These are phyloP conservation scores for Marasmius sp. DNA, from an alignment of 1,284 basidiomycete species.

Conservation along the genomic window DNA sequence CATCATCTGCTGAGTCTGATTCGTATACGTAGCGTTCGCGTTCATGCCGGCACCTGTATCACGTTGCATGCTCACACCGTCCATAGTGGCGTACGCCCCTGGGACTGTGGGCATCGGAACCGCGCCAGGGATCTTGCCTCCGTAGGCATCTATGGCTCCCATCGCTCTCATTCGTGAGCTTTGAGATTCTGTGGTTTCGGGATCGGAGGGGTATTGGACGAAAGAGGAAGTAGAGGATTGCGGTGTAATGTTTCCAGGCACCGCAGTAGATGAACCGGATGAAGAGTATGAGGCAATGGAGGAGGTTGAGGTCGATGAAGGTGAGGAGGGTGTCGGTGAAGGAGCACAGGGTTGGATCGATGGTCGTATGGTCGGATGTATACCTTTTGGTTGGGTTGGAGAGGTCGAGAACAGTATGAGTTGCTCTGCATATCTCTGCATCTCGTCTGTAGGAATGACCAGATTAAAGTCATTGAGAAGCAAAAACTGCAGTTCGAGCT, in stretches of 20 bases:
- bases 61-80: neutral
- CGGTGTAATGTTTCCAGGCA: neutral
- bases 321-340: neutral
- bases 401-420: constrained; percentile 67
- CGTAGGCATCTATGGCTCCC: constrained; percentile 54
- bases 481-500: constrained; percentile 95
- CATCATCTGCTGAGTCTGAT: constrained; percentile 9
- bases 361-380: neutral
- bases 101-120: constrained; percentile 14
- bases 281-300: constrained; percentile 10
- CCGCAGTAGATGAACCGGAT: neutral
- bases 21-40: neutral
- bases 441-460: constrained; percentile 86
- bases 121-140: constrained; percentile 31
- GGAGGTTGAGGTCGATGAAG: constrained; percentile 3
- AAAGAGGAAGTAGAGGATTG: neutral
- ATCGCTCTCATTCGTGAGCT: constrained; percentile 40
- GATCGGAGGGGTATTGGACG: neutral
- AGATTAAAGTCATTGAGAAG: constrained; percentile 94
- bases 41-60: neutral
- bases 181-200: neutral
- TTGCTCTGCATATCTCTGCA: constrained; percentile 94
- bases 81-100: neutral
- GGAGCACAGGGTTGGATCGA: neutral
- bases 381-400: constrained; percentile 14